These are phyloP conservation scores for Cephaloascus albidus DNA, from an alignment of 805 yeast genomes.

Conservation along the genomic window DNA sequence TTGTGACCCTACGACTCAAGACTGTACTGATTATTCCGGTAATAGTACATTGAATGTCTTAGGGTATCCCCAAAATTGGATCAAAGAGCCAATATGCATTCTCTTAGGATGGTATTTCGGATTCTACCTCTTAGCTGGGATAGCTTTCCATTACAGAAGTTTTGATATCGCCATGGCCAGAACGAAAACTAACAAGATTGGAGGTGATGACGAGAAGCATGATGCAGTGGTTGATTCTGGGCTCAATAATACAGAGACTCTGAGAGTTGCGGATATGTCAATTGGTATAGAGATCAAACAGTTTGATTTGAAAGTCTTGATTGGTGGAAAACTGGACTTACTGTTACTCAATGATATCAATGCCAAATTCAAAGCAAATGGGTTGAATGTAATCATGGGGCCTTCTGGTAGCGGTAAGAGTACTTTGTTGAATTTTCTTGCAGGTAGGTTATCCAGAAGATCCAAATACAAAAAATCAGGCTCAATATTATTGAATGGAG, in stretches of 20 bases:
- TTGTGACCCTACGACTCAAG: constrained; percentile 16
- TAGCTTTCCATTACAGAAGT: constrained; percentile 15
- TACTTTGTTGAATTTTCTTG: constrained; percentile 24
- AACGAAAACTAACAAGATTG: constrained; percentile 21
- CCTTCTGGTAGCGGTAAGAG: constrained; percentile 38
- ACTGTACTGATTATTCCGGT: constrained; percentile 19
- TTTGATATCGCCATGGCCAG: constrained; percentile 24
- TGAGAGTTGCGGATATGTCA: not conserved
- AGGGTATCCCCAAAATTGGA: constrained; percentile 28
- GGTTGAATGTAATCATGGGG: constrained; percentile 34
- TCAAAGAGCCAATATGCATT: constrained; percentile 26
- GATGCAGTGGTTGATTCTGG: not conserved
- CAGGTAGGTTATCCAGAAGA: constrained; percentile 13
- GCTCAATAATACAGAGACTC: not conserved
- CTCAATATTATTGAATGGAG: not conserved
- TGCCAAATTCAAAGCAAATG: constrained; percentile 20
- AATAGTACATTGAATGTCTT: constrained; percentile 20
- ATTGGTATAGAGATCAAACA: not conserved
- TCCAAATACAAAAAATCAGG: not conserved
- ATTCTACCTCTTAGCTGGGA: constrained; percentile 14
- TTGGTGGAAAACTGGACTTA: not conserved
- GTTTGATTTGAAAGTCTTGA: not conserved
- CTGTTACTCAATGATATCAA: constrained; percentile 14
- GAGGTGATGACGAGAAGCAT: constrained; percentile 9
- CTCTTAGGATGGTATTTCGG: constrained; percentile 26